Percentiles rank a stretch among this genome's conserved stretches.
phyloP scores from a whole-genome alignment of 768 basidiomycete species.

The Thelephora ganbajun region DNA sequence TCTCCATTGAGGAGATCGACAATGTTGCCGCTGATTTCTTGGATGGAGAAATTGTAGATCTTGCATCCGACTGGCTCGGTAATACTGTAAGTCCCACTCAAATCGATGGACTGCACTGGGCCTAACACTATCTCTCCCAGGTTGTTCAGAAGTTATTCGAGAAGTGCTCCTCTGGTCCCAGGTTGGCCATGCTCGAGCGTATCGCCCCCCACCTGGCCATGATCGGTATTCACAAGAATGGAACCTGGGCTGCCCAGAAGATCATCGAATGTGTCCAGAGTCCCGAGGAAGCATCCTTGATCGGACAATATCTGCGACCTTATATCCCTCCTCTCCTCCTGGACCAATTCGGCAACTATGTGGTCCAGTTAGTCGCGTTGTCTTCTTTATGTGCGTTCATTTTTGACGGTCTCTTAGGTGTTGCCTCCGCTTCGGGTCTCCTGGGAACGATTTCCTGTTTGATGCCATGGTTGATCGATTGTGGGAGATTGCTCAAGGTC shows the following conservation, averaged over 20 bases:
- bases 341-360: slow-evolving; percentile 90
- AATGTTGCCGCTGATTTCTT: slow-evolving; percentile 82
- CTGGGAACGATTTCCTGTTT: slow-evolving; percentile 90
- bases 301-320: slow-evolving; percentile 77
- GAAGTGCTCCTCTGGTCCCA: slow-evolving; percentile 60
- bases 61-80: slow-evolving; percentile 96
- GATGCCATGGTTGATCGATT: slow-evolving; percentile 96
- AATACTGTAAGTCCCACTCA: slow-evolving; percentile 55
- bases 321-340: slow-evolving; percentile 89
- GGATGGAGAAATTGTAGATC: slow-evolving; percentile 88
- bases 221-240: slow-evolving; percentile 99
- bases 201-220: slow-evolving; percentile 88
- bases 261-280: slow-evolving; percentile 90
- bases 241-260: slow-evolving; percentile 99
- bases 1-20: slow-evolving; percentile 78
- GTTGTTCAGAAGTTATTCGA: slow-evolving; percentile 97
- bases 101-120: not conserved
- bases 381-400: not conserved
- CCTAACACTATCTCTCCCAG: slow-evolving; percentile 20
- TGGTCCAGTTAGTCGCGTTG: slow-evolving; percentile 58
- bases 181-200: slow-evolving; percentile 87
- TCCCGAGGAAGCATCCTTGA: slow-evolving; percentile 73
- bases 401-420: slow-evolving; percentile 34
- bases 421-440: slow-evolving; percentile 81
- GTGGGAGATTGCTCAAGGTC: slow-evolving; percentile 97